phyloP scores from a whole-genome alignment of 495 filamentous ascomycete genomes.

The Penicillium alfredii region DNA sequence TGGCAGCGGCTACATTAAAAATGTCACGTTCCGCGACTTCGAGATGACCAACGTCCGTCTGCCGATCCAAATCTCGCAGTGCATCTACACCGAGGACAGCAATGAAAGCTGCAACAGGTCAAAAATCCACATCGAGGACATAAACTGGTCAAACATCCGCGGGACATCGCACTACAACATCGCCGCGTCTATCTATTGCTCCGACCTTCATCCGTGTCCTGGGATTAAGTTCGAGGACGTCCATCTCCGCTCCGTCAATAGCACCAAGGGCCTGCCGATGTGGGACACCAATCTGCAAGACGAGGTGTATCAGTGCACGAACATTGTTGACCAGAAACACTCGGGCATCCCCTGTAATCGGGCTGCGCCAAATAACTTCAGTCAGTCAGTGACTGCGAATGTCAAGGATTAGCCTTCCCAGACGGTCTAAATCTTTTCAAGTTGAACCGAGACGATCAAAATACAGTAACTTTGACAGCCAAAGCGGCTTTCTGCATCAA shows the following conservation, averaged over 20 bases:
- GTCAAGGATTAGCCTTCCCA: slow-evolving; percentile 12
- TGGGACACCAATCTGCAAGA: slow-evolving; percentile 16
- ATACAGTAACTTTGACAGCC: no score
- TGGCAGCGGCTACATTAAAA: slow-evolving; percentile 36
- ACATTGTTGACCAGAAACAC: slow-evolving; percentile 13
- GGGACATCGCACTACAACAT: slow-evolving; percentile 51
- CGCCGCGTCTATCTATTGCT: slow-evolving; percentile 50
- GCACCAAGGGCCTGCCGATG: slow-evolving; percentile 18
- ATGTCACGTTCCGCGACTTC: slow-evolving; percentile 50
- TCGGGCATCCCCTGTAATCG: slow-evolving; percentile 23
- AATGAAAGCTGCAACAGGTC: slow-evolving; percentile 42
- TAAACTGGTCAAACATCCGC: slow-evolving; percentile 52
- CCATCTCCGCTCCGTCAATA: slow-evolving; percentile 36
- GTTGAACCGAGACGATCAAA: no score
- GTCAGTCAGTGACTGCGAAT: slow-evolving; percentile 16
- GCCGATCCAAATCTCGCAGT: slow-evolving; percentile 53
- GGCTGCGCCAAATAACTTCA: slow-evolving; percentile 17
- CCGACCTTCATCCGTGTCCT: slow-evolving; percentile 39
- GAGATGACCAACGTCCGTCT: slow-evolving; percentile 42
- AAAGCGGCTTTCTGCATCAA: no score
- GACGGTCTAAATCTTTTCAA: no score
- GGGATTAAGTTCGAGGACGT: slow-evolving; percentile 45
- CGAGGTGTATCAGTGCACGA: slow-evolving; percentile 23
- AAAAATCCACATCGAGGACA: slow-evolving; percentile 42
- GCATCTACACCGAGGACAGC: slow-evolving; percentile 46